A percentile compares a stretch with the other conserved stretches of the same genome.
phyloP scores from a whole-genome alignment of 345 rosid genomes.

The Populus euphratica region DNA sequence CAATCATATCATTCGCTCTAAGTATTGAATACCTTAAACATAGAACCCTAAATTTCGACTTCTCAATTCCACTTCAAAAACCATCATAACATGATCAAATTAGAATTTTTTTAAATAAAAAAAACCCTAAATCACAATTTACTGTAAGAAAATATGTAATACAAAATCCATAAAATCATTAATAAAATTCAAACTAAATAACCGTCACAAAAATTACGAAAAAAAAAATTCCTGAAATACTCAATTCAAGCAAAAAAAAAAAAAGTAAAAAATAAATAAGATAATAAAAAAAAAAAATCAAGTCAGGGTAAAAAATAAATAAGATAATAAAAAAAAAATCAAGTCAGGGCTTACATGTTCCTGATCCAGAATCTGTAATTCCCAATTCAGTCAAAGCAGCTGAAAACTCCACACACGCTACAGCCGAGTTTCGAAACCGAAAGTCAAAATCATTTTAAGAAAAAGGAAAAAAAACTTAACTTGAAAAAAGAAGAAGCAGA shows the following conservation, averaged over 20 bases:
- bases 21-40: neutral
- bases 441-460: neutral
- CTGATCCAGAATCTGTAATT: slow-evolving; percentile 17
- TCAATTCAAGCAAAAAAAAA: neutral
- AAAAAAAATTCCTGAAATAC: neutral
- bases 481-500: neutral
- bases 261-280: neutral
- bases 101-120: neutral
- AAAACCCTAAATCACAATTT: neutral
- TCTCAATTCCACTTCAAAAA: neutral
- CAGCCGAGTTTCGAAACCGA: slow-evolving; percentile 1
- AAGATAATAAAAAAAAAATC: neutral
- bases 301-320: neutral
- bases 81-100: neutral
- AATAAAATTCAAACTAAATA: neutral
- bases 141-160: neutral
- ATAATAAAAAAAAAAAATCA: neutral
- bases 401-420: slow-evolving; percentile 6
- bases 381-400: slow-evolving; percentile 16
- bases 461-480: neutral
- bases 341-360: slow-evolving; percentile 17
- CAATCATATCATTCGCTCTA: neutral
- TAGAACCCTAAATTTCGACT: neutral
- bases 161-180: neutral
- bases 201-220: neutral